A percentile compares a stretch with the other conserved stretches of the same genome.
phyloP scores from a whole-genome alignment of 257 asterid species.

The Orobanche coerulescens region DNA sequence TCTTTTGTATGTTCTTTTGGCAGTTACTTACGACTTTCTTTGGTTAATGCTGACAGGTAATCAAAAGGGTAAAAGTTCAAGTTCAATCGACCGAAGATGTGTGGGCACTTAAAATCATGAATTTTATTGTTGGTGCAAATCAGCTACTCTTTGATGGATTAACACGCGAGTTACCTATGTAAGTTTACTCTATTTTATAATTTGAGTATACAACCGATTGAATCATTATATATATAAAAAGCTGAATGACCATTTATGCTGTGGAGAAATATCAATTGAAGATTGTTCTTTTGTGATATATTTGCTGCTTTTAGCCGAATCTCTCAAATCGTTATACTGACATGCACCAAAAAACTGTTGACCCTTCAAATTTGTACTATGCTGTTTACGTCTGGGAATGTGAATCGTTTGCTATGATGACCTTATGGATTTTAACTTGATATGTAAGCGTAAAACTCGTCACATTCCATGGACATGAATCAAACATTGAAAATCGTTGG shows the following conservation, averaged over 20 bases:
- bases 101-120: constrained; percentile 71
- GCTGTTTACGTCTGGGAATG: constrained; percentile 6
- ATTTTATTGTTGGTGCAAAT: constrained; percentile 65
- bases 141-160: constrained; percentile 75
- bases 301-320: neutral
- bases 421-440: constrained; percentile 21
- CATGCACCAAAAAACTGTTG: neutral
- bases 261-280: no score
- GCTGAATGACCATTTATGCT: no score
- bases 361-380: neutral
- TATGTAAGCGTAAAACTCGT: no score
- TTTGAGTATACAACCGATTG: neutral
- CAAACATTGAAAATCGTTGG: no score
- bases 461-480: no score
- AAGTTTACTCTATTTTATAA: constrained; percentile 29
- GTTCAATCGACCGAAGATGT: constrained; percentile 55
- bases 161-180: constrained; percentile 91
- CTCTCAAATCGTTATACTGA: neutral
- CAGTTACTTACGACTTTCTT: constrained; percentile 15
- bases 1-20: constrained; percentile 9
- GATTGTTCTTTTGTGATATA: no score
- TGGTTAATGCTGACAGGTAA: constrained; percentile 41
- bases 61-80: constrained; percentile 48
- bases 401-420: neutral
- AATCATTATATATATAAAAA: no score